Percentiles rank a stretch among this genome's conserved stretches.
Conservation (phyloP, 139 green algal genomes). For the Astrephomene gubernaculifera region DNA sequence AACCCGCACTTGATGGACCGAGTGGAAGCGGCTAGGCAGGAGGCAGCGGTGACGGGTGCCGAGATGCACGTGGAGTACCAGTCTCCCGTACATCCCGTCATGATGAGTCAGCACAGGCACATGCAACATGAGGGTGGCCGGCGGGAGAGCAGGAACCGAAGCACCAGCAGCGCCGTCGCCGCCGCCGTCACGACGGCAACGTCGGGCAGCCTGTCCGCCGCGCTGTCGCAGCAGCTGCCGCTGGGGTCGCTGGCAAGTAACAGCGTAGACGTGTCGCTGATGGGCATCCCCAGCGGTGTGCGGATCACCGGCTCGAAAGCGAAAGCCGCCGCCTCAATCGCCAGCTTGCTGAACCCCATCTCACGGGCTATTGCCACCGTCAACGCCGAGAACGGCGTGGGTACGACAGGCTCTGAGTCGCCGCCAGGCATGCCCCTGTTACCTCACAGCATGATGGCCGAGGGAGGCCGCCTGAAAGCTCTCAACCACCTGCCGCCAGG, state of each 20-base stretch:
- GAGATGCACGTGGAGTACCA: neutral
- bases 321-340: neutral
- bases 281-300: neutral
- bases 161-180: neutral
- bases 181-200: neutral
- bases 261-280: neutral
- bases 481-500: too few relatives aligned
- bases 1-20: constrained; percentile 23
- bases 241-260: neutral
- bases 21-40: neutral
- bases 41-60: neutral
- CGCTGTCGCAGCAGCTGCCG: neutral
- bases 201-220: too few relatives aligned
- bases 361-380: neutral
- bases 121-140: neutral
- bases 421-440: too few relatives aligned
- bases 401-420: too few relatives aligned
- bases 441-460: too few relatives aligned
- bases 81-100: neutral
- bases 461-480: too few relatives aligned
- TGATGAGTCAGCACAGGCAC: too few relatives aligned
- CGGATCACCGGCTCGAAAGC: neutral
- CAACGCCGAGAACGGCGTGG: too few relatives aligned
- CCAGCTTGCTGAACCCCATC: constrained; percentile 10
- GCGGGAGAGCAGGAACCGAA: neutral